Conservation (phyloP, 1,284 basidiomycete genomes). For the Macrocystidia cucumis region DNA sequence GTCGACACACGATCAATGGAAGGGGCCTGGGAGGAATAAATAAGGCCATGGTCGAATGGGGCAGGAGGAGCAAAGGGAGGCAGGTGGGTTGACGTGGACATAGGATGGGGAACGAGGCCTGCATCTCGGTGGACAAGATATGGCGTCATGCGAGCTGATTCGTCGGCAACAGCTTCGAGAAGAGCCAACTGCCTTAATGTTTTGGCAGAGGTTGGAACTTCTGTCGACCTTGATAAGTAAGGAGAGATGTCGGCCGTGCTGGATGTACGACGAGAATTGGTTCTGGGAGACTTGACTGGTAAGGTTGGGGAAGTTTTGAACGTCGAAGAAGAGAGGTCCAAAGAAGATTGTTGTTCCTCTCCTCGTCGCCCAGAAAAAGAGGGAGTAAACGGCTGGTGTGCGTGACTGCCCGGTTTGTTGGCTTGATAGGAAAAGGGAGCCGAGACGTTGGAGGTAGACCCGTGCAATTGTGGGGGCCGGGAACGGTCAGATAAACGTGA, state of each 20-base stretch:
- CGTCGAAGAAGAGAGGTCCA: background rate
- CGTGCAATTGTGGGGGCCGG: slow-evolving; percentile 2
- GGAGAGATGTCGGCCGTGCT: slow-evolving; percentile 56
- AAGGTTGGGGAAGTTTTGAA: slow-evolving; percentile 10
- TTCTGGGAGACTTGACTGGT: slow-evolving; percentile 12
- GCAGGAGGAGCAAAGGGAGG: background rate
- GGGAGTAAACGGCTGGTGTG: no score
- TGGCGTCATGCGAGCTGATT: slow-evolving; percentile 56
- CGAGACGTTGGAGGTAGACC: background rate
- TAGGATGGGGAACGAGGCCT: background rate
- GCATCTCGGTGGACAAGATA: slow-evolving; percentile 15
- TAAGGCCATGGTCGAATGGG: slow-evolving; percentile 14
- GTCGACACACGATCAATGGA: slow-evolving; percentile 13
- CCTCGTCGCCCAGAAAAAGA: no score
- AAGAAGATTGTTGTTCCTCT: background rate
- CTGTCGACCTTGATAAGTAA: slow-evolving; percentile 43
- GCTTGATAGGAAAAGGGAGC: no score
- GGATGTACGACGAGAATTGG: slow-evolving; percentile 22
- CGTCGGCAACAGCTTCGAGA: slow-evolving; percentile 66
- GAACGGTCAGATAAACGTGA: slow-evolving; percentile 6
- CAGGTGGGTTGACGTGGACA: slow-evolving; percentile 4
- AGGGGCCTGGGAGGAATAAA: slow-evolving; percentile 25
- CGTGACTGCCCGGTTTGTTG: no score
- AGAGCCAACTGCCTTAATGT: slow-evolving; percentile 65
- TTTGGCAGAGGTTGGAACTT: slow-evolving; percentile 47